Percentiles rank a stretch among this genome's conserved stretches.
phyloP scores from a whole-genome alignment of 2,329 filamentous ascomycete genomes.

The Penicillium sp. region DNA sequence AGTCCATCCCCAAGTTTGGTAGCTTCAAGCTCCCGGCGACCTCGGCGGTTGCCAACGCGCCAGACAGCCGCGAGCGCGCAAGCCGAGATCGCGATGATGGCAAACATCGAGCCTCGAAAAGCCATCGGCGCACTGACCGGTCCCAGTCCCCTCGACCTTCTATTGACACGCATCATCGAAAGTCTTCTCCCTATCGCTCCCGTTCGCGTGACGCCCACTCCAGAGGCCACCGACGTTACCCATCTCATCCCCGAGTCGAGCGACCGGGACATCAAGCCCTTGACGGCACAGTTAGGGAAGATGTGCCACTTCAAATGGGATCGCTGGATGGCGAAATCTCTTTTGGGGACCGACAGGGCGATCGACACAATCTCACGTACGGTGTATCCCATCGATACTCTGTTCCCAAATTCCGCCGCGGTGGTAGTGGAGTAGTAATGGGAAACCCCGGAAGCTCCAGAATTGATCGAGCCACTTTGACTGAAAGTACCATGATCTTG shows the following conservation, averaged over 20 bases:
- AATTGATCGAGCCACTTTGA: constrained; percentile 52
- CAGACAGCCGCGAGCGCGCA: constrained; percentile 18
- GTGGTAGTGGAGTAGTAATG: constrained; percentile 63
- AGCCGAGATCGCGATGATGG: constrained; percentile 18
- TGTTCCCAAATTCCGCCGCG: constrained; percentile 64
- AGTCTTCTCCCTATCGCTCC: too few relatives aligned
- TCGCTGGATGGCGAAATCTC: too few relatives aligned
- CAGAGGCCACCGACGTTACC: constrained; percentile 5
- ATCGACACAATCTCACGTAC: constrained; percentile 68
- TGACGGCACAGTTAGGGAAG: too few relatives aligned
- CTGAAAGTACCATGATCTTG: constrained; percentile 2
- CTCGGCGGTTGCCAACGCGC: constrained; percentile 16
- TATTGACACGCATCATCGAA: constrained; percentile 2
- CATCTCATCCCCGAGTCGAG: not conserved
- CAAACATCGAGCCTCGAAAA: constrained; percentile 19
- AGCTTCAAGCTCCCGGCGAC: constrained; percentile 59
- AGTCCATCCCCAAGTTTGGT: constrained; percentile 61
- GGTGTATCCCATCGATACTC: constrained; percentile 66
- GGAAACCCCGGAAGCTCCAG: constrained; percentile 56
- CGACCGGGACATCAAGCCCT: too few relatives aligned
- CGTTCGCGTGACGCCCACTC: too few relatives aligned
- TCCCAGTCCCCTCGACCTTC: constrained; percentile 21
- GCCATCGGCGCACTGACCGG: constrained; percentile 17
- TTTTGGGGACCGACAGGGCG: constrained; percentile 73
- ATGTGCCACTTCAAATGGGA: too few relatives aligned